Conservation (phyloP, 1,139 yeast genomes). For the Hanseniaspora uvarum region DNA sequence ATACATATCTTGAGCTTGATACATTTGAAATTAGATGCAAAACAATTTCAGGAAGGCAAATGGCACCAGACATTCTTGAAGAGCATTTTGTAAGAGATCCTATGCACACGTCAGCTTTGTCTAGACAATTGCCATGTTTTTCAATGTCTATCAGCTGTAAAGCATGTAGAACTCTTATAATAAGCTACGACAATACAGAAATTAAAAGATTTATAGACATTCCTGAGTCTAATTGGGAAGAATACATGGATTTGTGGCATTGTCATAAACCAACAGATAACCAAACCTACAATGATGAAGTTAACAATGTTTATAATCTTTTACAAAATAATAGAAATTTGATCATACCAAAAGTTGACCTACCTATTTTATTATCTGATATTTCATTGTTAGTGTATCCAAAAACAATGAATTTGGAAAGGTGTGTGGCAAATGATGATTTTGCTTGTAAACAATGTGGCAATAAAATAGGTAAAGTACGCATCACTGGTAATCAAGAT, state of each 20-base stretch:
- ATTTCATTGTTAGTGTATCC: not conserved
- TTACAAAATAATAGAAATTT: not conserved
- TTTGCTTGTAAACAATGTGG: not conserved
- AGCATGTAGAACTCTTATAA: not conserved
- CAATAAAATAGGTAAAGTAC: not conserved
- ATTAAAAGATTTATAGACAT: slow-evolving; percentile 41
- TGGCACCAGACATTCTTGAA: slow-evolving; percentile 3
- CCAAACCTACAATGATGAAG: not conserved
- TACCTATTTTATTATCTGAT: not conserved
- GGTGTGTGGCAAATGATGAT: not conserved
- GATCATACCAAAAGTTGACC: slow-evolving; percentile 17
- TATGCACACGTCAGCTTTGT: not conserved
- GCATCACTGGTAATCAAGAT: not conserved
- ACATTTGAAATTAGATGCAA: slow-evolving; percentile 1
- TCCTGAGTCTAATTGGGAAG: slow-evolving; percentile 93
- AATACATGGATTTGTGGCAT: slow-evolving; percentile 96
- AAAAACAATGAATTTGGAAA: not conserved
- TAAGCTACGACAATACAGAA: not conserved
- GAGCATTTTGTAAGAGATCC: not conserved
- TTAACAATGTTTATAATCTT: slow-evolving; percentile 19
- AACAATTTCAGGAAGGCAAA: not conserved
- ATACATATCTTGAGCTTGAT: not conserved
- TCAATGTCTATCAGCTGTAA: not conserved
- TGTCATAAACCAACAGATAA: slow-evolving; percentile 72
- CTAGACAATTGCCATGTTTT: not conserved